Base-by-base conservation (phyloP, 495 filamentous ascomycete genomes). In the Aeminium ludgeri region DNA sequence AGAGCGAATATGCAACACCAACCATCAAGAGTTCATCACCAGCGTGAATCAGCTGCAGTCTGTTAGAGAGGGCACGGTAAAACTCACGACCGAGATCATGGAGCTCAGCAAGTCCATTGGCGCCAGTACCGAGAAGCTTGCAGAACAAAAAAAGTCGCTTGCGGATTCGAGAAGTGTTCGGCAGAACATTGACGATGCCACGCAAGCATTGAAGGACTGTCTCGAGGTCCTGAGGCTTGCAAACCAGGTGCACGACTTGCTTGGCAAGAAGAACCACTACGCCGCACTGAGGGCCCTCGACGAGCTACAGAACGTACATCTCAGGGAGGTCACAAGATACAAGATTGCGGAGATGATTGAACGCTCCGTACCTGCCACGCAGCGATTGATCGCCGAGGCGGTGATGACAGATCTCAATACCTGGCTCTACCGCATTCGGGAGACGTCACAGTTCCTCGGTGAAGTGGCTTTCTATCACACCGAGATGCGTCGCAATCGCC, bases 401-500 rank as follows among this genome's bases (percentile, higher is more conserved):
- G 89, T 99, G 42, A 95, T 95, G 91, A 78, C 74, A 1, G 89
- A 99, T 59, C 60, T 99, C 28, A 96, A 95, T 57, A 94, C 82
- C 1, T 99, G 89, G 89, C 66, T 99, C n/a, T 96, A 77, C 55
- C 76, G 82, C 20, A 92, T 99, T 45, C 76, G 91, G 43, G 91
- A 96, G 57, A 91, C 86, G 27, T 92, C 86, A 0, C 86, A 93
- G 45, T 92, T 87, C 40, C 65, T 99, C 17, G 89, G 89, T 2
- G 86, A 96, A 59, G 80, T 99, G n/a, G 86, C 89, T 17, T 86
- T 99, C 55, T 94, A 86, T 53, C 82, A 92, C 52, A 96, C 89
- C 0, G 78, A 92, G 47, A 67, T 91, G 51, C 73, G 89, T n/a
- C 74, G 86, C 43, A 70, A 69, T 29, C 69, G 89, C 38, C 84